Conservation (phyloP, 2,329 filamentous ascomycete species). For the Monilinia fructigena region DNA sequence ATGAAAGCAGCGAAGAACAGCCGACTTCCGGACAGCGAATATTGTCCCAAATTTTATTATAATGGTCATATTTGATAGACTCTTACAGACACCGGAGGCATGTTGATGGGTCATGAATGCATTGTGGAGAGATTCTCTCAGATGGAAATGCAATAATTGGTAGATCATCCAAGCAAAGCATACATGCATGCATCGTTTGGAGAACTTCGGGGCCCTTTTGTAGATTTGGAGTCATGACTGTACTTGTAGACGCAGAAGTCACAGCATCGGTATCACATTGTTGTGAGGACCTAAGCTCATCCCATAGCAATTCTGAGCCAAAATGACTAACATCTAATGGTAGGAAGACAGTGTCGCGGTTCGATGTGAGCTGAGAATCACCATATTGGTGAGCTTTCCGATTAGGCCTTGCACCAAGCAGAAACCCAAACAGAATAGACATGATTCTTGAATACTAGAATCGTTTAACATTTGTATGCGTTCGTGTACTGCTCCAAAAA, state of each 20-base stretch:
- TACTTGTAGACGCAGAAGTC: neutral
- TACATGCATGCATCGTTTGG: neutral
- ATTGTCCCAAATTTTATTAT: conserved; percentile 4
- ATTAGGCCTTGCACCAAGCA: neutral
- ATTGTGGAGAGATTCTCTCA: neutral
- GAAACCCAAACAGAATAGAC: neutral
- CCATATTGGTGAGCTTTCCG: neutral
- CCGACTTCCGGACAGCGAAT: neutral
- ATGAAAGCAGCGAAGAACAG: neutral
- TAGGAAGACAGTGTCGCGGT: neutral
- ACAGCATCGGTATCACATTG: neutral
- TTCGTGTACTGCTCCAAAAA: neutral
- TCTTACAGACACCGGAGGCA: conserved; percentile 12
- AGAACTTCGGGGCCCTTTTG: neutral
- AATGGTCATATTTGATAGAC: conserved; percentile 9
- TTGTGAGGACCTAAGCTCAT: neutral
- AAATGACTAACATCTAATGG: neutral
- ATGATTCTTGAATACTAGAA: neutral
- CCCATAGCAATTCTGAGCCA: neutral
- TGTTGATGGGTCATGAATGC: neutral
- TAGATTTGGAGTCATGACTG: neutral
- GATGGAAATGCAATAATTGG: neutral
- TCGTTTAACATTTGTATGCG: neutral
- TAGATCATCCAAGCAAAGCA: neutral
- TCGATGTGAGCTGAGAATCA: neutral